Evolutionary conservation across 768 basidiomycete genomes (phyloP), one percentile per base, ranked within the genome.

Genomic region (Agaricus sinodeliciosus): DNA sequence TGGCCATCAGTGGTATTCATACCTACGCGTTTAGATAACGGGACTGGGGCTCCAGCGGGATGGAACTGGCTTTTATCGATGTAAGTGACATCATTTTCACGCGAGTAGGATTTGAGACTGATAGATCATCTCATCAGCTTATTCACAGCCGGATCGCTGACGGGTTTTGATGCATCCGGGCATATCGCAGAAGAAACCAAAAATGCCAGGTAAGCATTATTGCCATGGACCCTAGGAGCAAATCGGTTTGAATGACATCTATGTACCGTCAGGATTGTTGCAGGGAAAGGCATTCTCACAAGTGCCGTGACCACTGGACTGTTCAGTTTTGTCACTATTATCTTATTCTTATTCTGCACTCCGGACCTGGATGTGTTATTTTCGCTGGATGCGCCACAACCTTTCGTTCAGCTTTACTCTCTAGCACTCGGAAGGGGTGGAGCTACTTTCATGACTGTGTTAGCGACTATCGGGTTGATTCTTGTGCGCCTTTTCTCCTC

Each of bases 41-140:
- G 90, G 25, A 94, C 92, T 0, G 89, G 89, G 0, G 91, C 92
- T 3, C 78, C 88, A 18, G 72, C 86, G 8, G 90, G 79, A 4
- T 94, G 92, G 94, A 94, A 94, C 61, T 95, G 90, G 90, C 77
- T 91, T 13, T 67, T 96, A 36, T 90, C 86, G 3, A 90, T 91
- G 90, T 90, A 59, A 25, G 67, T 59, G 19, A 47, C 19, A 45
- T 18, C 42, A 39, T 16, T 43, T 35, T 6, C 16, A 53, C 28
- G 13, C 19, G 13, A 8, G 35, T 27, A 26, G 37, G 11, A 27
- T 28, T 45, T 13, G n/a, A n/a, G 39, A 28, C 27, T 46, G 49
- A 56, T 49, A 50, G 28, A 57, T 41, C 42, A 48, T 46, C 18
- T 13, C 34, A 48, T 16, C 51, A 90, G 87, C 73, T 74, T 94